A percentile compares a stretch with the other conserved stretches of the same genome.
Evolutionary conservation across 2,329 filamentous ascomycete genomes (phyloP).

Genomic region (Chalara sp.): DNA sequence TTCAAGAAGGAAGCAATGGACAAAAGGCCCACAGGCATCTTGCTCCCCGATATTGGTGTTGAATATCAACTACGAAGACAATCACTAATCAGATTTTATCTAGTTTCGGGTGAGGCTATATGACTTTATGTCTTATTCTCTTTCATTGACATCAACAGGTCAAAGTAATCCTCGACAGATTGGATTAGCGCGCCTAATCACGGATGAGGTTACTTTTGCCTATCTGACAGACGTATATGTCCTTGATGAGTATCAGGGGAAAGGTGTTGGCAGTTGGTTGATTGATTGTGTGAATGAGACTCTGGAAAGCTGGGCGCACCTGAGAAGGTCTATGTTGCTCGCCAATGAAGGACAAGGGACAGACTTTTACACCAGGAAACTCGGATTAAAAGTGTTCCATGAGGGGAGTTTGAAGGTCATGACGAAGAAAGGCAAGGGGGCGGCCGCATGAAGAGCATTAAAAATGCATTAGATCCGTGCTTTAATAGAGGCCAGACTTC

Average conservation of each 20-base stretch:
- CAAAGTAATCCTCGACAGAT: constrained; percentile 33
- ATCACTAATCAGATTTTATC: too few relatives aligned
- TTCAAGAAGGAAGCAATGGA: too few relatives aligned
- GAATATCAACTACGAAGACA: too few relatives aligned
- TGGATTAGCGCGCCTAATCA: constrained; percentile 58
- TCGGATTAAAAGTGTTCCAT: constrained; percentile 17
- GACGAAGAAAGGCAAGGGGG: neutral
- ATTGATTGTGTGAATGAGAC: constrained; percentile 53
- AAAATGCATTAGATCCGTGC: too few relatives aligned
- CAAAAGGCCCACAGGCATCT: too few relatives aligned
- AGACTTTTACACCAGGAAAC: constrained; percentile 19
- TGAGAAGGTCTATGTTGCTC: constrained; percentile 54
- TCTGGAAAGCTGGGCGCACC: constrained; percentile 46
- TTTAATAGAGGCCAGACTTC: too few relatives aligned
- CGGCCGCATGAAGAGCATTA: too few relatives aligned
- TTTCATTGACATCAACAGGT: constrained; percentile 3
- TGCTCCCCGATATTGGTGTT: too few relatives aligned
- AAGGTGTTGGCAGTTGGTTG: constrained; percentile 60
- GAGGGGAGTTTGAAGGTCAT: neutral
- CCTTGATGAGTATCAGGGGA: constrained; percentile 48
- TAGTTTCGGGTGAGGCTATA: too few relatives aligned
- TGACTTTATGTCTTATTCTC: too few relatives aligned
- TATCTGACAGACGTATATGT: constrained; percentile 68
- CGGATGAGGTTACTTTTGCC: constrained; percentile 61
- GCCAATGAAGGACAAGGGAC: constrained; percentile 23